Conservation (phyloP, 768 basidiomycete species). For the Tylopilus subfusipes region DNA sequence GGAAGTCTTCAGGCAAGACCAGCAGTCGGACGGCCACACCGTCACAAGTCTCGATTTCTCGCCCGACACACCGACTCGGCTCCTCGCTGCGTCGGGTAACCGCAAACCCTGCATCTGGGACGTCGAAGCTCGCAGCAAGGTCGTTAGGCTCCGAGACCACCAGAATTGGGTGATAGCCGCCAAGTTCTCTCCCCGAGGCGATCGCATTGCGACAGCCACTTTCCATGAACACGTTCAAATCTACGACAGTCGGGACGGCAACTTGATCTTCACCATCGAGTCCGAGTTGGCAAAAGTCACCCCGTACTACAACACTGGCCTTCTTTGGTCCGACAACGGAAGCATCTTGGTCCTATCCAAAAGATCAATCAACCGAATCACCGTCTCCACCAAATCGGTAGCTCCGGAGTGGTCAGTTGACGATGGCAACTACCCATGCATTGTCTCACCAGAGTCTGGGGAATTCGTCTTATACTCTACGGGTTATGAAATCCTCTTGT, state of each 20-base stretch:
- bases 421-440: slow-evolving; percentile 6
- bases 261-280: background rate
- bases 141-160: background rate
- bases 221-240: slow-evolving; percentile 4
- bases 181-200: slow-evolving; percentile 12
- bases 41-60: slow-evolving; percentile 14
- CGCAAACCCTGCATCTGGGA: slow-evolving; percentile 7
- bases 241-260: slow-evolving; percentile 5
- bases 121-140: background rate
- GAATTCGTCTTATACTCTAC: background rate
- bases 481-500: background rate
- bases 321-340: slow-evolving; percentile 4
- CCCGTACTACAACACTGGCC: slow-evolving; percentile 12
- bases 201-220: slow-evolving; percentile 9
- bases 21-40: slow-evolving; percentile 1
- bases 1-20: background rate
- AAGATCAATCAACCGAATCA: background rate
- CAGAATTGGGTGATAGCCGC: slow-evolving; percentile 10
- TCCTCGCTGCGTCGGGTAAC: slow-evolving; percentile 6
- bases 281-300: slow-evolving; percentile 1
- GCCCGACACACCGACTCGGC: background rate
- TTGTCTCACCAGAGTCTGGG: slow-evolving; percentile 5
- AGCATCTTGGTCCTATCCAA: slow-evolving; percentile 3
- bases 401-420: background rate
- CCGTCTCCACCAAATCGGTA: background rate